phyloP scores from a whole-genome alignment of 345 rosid species.

The Populus davidiana region DNA sequence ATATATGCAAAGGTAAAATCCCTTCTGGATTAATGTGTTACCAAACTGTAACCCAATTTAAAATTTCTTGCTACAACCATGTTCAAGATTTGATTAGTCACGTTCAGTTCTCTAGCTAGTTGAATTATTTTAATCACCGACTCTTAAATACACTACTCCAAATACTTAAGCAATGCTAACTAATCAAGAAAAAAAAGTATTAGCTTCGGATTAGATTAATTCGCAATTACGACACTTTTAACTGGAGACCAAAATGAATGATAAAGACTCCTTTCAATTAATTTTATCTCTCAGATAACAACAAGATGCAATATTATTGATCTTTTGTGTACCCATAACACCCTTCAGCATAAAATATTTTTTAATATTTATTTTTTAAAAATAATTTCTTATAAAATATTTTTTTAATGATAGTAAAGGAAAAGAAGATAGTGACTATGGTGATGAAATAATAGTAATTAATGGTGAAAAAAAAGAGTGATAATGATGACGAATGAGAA shows the following conservation, averaged over 20 bases:
- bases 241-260: background rate
- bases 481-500: too few species aligned
- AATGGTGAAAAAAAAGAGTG: too few species aligned
- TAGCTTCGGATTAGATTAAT: background rate
- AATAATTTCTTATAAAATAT: too few species aligned
- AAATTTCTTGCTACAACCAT: background rate
- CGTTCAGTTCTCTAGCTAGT: background rate
- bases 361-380: too few species aligned
- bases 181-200: background rate
- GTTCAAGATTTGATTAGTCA: too few species aligned
- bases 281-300: background rate
- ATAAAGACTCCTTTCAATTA: background rate
- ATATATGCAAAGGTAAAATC: background rate
- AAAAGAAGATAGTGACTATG: too few species aligned
- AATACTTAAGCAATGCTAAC: background rate
- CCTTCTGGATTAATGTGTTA: background rate
- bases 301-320: background rate
- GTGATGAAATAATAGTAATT: too few species aligned
- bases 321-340: too few species aligned
- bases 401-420: too few species aligned
- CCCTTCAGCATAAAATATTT: too few species aligned
- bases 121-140: slow-evolving; percentile 3
- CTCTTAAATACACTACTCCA: background rate
- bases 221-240: background rate
- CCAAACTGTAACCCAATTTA: background rate